Base-by-base conservation (phyloP, 2,329 filamentous ascomycete species). In the Fusarium begoniae region DNA sequence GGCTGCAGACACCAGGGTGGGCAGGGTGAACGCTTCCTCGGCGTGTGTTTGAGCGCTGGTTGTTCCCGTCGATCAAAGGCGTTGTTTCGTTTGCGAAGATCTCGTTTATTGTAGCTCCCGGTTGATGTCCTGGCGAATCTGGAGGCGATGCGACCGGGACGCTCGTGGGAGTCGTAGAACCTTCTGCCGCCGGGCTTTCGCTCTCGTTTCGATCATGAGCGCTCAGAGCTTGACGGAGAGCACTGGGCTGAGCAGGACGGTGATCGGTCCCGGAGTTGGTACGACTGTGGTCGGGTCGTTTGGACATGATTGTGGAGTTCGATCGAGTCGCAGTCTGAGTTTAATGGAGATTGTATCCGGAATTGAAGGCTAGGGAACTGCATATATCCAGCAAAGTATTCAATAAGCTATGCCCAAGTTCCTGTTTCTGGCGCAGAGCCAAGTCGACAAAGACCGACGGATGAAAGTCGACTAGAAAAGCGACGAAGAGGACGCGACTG, bases 1-100 rank as follows among this genome's bases (percentile, higher is more conserved):
- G 92, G 77, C 88, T 87, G 84, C 91, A 94, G 60, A 81, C 80
- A 26, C 86, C 87, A 15, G 85, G 81, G 73, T 88, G 86, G 10
- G 81, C 82, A 38, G 78, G 76, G 55, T 81, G 79, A 14, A 77
- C 62, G 41, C 71, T 77, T 30, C 74, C 71, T 50, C 74, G 74
- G 26, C 74, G 75, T 18, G 62, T 59, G 44, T 28, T 69, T 20
- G 70, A 44, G 15, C 67, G 63, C 76, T 75, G 45, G 82, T 75
- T 57, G 66, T 32, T 77, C 28, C 58, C 70, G 13, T 80, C 78
- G 18, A 90, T 83, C 32, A 91, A 81, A 6, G 87, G 84, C 4
- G 89, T 89, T 6, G 84, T 85, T 75, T 91, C 90, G 72, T 81
- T 82, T 13, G 82, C 74, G 41, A 73, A 73, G 26, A 73, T 67